Evolutionary conservation across 2,329 filamentous ascomycete genomes (phyloP).

Genomic region (Zasmidium citrigriseum): DNA sequence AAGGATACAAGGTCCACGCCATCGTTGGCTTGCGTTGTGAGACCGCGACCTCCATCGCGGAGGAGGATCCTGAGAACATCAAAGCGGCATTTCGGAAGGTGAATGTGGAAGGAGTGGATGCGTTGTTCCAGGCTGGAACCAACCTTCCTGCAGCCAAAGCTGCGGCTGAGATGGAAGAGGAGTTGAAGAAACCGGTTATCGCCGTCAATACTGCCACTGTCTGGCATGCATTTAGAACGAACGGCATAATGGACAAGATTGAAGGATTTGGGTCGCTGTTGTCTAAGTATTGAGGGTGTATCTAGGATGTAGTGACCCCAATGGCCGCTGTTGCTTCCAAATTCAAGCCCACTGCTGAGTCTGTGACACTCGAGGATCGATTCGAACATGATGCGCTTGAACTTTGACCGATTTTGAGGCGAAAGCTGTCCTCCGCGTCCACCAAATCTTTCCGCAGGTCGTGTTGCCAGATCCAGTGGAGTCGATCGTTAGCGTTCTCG

Average conservation of each 20-base stretch:
- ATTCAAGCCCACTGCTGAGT: neutral
- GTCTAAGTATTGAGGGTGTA: conserved; percentile 2
- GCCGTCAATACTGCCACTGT: conserved; percentile 14
- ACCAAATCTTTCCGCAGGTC: conserved; percentile 10
- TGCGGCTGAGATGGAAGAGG: conserved; percentile 16
- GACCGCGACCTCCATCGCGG: conserved; percentile 13
- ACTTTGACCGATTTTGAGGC: neutral
- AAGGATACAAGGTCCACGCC: conserved; percentile 8
- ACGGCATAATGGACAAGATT: conserved; percentile 10
- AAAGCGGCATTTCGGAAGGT: conserved; percentile 12
- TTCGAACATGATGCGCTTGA: neutral
- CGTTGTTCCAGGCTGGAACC: conserved; percentile 13
- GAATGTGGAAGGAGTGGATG: conserved; percentile 9
- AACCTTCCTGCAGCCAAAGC: conserved; percentile 10
- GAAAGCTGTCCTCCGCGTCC: neutral
- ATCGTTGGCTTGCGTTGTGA: conserved; percentile 12
- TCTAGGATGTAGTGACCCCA: neutral
- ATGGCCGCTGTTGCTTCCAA: neutral
- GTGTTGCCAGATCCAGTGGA: conserved; percentile 20
- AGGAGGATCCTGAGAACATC: conserved; percentile 9
- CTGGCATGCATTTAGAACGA: conserved; percentile 15
- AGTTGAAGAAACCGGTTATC: conserved; percentile 12
- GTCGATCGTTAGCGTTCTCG: conserved; percentile 10
- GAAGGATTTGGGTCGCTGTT: conserved; percentile 11
- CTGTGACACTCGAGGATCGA: no score